These are phyloP conservation scores for Suhomyces panamericanus DNA, from an alignment of 1,139 yeast species.

Conservation along the genomic window DNA sequence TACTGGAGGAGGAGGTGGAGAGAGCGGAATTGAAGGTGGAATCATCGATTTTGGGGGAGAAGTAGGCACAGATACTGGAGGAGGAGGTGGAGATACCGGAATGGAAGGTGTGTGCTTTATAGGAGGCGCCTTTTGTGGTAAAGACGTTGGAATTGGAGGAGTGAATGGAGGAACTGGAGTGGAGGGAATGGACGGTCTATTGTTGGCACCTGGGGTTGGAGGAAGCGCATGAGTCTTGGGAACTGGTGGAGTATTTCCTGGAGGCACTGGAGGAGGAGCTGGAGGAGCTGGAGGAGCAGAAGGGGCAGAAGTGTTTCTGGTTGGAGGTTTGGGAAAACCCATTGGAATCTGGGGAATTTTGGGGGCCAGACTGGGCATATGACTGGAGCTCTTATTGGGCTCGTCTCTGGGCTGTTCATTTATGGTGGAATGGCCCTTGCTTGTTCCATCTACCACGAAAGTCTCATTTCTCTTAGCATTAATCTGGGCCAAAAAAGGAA, in stretches of 20 bases:
- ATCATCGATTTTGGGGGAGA: constrained; percentile 5
- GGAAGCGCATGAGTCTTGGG: constrained; percentile 4
- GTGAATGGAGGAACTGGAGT: constrained; percentile 1
- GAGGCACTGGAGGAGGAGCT: background rate
- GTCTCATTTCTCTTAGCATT: constrained; percentile 41
- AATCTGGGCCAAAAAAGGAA: constrained; percentile 46
- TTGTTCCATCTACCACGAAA: constrained; percentile 36
- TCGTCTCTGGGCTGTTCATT: constrained; percentile 1
- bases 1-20: constrained; percentile 20
- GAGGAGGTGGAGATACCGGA: constrained; percentile 16
- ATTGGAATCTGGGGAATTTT: constrained; percentile 13
- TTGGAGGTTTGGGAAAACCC: constrained; percentile 8
- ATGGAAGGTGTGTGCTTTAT: constrained; percentile 14
- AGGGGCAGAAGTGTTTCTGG: constrained; percentile 12
- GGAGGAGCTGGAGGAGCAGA: constrained; percentile 6
- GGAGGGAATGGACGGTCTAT: background rate
- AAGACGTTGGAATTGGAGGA: constrained; percentile 11
- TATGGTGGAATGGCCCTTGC: constrained; percentile 17
- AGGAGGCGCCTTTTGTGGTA: constrained; percentile 12
- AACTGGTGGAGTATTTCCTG: constrained; percentile 9
- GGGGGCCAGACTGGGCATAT: constrained; percentile 13
- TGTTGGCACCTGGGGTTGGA: background rate
- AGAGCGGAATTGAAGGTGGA: constrained; percentile 7
- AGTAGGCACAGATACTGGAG: constrained; percentile 17
- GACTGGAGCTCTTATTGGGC: constrained; percentile 11